Conservation (phyloP, 495 filamentous ascomycete species). For the Darksidea phi region DNA sequence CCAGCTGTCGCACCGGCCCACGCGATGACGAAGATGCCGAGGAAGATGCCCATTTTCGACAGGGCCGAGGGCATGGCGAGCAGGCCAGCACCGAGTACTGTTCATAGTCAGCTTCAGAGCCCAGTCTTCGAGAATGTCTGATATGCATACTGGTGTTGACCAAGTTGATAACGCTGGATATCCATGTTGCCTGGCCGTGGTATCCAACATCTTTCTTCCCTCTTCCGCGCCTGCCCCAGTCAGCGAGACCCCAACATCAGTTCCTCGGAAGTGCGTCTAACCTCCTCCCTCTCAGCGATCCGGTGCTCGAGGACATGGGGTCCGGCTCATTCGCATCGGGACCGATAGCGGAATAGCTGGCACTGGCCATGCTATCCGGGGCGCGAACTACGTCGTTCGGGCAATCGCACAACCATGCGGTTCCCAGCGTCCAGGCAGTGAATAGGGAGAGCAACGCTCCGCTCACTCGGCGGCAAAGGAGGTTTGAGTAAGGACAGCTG, state of each 20-base stretch:
- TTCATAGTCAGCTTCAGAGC: not conserved
- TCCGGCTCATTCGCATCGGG: slow-evolving; percentile 39
- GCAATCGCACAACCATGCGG: slow-evolving; percentile 40
- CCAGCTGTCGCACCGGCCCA: slow-evolving; percentile 88
- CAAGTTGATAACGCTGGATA: slow-evolving; percentile 89
- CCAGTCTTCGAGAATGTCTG: not conserved
- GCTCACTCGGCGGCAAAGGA: not conserved
- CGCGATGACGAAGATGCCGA: slow-evolving; percentile 79
- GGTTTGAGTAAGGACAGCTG: not conserved
- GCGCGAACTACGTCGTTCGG: slow-evolving; percentile 32
- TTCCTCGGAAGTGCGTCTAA: slow-evolving; percentile 4
- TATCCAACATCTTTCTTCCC: slow-evolving; percentile 54
- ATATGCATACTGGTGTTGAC: slow-evolving; percentile 79
- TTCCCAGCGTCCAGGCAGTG: not conserved
- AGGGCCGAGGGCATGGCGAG: slow-evolving; percentile 93
- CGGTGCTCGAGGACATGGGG: slow-evolving; percentile 43
- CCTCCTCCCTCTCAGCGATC: slow-evolving; percentile 43
- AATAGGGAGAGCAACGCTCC: not conserved
- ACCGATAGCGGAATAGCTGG: slow-evolving; percentile 45
- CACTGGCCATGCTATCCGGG: slow-evolving; percentile 36
- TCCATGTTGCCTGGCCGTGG: slow-evolving; percentile 77
- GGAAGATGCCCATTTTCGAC: slow-evolving; percentile 82
- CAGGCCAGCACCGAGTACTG: slow-evolving; percentile 90
- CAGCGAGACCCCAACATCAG: not conserved
- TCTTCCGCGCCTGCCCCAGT: slow-evolving; percentile 48